Conservation (phyloP, 345 rosid genomes). For the Cardamine resedifolia region DNA sequence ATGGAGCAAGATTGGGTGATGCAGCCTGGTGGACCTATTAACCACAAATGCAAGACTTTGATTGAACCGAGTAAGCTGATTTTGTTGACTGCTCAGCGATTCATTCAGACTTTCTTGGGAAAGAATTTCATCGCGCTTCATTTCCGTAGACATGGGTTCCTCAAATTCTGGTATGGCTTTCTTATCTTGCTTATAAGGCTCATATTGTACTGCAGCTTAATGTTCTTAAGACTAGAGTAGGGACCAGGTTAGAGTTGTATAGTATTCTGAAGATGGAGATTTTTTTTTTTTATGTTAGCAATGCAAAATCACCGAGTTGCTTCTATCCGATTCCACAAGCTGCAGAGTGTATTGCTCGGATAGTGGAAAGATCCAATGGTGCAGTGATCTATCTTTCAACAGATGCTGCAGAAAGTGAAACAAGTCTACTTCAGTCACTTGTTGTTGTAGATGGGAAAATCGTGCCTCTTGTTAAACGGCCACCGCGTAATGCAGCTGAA, state of each 20-base stretch:
- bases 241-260: neutral
- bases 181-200: neutral
- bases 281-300: neutral
- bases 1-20: conserved; percentile 72
- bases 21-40: conserved; percentile 96
- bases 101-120: conserved; percentile 91
- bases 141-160: conserved; percentile 89
- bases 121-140: conserved; percentile 77
- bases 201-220: neutral
- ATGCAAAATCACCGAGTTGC: conserved; percentile 30
- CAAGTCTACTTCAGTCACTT: conserved; percentile 71
- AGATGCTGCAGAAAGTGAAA: conserved; percentile 93
- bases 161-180: conserved; percentile 77
- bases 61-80: conserved; percentile 80
- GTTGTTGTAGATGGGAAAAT: conserved; percentile 58
- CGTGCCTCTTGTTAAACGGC: conserved; percentile 76
- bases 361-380: conserved; percentile 61
- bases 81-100: conserved; percentile 77
- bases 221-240: neutral
- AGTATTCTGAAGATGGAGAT: neutral
- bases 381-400: conserved; percentile 85
- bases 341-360: conserved; percentile 41
- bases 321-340: conserved; percentile 35
- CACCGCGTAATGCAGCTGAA: conserved; percentile 72
- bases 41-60: conserved; percentile 85